A percentile compares a stretch with the other conserved stretches of the same genome.
Conservation (phyloP, 2,329 filamentous ascomycete genomes). For the Sporothrix phasma region DNA sequence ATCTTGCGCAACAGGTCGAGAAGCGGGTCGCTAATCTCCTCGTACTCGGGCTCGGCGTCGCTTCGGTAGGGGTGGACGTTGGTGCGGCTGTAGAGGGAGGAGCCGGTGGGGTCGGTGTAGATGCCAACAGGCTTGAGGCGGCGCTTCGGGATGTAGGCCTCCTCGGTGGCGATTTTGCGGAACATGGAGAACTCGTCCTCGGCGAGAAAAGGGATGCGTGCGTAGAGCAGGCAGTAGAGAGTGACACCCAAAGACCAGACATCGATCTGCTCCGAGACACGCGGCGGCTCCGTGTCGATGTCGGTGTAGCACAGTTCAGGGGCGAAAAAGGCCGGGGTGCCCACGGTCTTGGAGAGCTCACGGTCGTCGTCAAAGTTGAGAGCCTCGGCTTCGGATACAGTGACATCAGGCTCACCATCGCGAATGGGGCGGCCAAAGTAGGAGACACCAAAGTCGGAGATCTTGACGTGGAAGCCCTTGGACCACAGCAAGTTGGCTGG, state of each 20-base stretch:
- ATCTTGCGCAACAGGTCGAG: slow-evolving; percentile 69
- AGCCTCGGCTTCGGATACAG: slow-evolving; percentile 68
- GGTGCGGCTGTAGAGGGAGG: slow-evolving; percentile 45
- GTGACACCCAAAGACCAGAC: slow-evolving; percentile 96
- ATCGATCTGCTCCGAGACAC: slow-evolving; percentile 86
- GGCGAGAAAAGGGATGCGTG: slow-evolving; percentile 84
- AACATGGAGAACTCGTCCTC: slow-evolving; percentile 91
- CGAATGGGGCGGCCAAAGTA: slow-evolving; percentile 85
- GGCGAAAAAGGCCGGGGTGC: slow-evolving; percentile 94
- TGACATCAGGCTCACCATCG: slow-evolving; percentile 67
- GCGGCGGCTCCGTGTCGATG: slow-evolving; percentile 56
- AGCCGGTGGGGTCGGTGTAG: slow-evolving; percentile 44
- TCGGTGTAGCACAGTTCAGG: slow-evolving; percentile 93
- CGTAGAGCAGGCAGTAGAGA: slow-evolving; percentile 89
- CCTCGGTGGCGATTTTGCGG: slow-evolving; percentile 78
- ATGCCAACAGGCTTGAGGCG: slow-evolving; percentile 69
- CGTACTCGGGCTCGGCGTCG: slow-evolving; percentile 71
- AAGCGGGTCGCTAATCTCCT: slow-evolving; percentile 72
- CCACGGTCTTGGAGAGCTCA: slow-evolving; percentile 95
- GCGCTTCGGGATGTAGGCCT: slow-evolving; percentile 77
- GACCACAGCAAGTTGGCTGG: slow-evolving; percentile 87
- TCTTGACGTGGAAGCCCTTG: slow-evolving; percentile 78
- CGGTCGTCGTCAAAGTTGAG: slow-evolving; percentile 84
- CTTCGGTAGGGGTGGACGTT: slow-evolving; percentile 61
- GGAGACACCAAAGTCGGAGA: slow-evolving; percentile 96